Evolutionary conservation across 2,329 filamentous ascomycete species (phyloP).

Genomic region (Tolypocladium inflatum): DNA sequence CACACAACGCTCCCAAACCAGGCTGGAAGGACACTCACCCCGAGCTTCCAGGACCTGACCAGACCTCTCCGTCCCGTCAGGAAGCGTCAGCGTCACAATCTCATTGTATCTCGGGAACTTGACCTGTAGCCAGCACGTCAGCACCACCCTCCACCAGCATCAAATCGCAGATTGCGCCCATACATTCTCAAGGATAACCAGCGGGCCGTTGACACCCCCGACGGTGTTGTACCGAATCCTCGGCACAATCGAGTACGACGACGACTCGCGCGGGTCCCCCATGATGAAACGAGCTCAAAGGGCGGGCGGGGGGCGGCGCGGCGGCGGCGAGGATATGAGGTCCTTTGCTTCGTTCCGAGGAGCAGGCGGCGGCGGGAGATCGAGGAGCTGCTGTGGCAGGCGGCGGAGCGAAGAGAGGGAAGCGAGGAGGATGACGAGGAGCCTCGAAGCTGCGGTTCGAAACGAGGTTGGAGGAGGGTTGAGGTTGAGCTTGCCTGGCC

Average conservation of each 20-base stretch:
- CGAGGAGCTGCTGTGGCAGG: not conserved
- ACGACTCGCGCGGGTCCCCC: constrained; percentile 48
- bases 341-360: not conserved
- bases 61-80: constrained; percentile 87
- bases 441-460: constrained; percentile 9
- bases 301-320: constrained; percentile 6
- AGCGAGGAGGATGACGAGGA: constrained; percentile 8
- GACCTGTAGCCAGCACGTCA: constrained; percentile 49
- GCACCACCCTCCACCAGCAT: not conserved
- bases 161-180: not conserved
- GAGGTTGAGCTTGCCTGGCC: constrained; percentile 26
- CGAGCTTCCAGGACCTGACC: constrained; percentile 96
- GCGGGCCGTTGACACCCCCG: constrained; percentile 91
- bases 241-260: constrained; percentile 50
- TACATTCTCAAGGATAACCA: constrained; percentile 96
- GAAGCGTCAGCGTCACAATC: constrained; percentile 90
- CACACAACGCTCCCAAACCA: not conserved
- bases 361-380: constrained; percentile 1
- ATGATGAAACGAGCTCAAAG: constrained; percentile 23
- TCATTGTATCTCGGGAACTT: constrained; percentile 98
- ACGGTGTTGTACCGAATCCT: constrained; percentile 93
- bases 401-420: constrained; percentile 4
- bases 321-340: not conserved
- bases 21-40: constrained; percentile 47
- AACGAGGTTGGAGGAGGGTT: constrained; percentile 27